Percentiles rank a stretch among this genome's conserved stretches.
These are phyloP conservation scores for Neurospora sublineolata DNA, from an alignment of 495 filamentous ascomycete species.

Conservation along the genomic window DNA sequence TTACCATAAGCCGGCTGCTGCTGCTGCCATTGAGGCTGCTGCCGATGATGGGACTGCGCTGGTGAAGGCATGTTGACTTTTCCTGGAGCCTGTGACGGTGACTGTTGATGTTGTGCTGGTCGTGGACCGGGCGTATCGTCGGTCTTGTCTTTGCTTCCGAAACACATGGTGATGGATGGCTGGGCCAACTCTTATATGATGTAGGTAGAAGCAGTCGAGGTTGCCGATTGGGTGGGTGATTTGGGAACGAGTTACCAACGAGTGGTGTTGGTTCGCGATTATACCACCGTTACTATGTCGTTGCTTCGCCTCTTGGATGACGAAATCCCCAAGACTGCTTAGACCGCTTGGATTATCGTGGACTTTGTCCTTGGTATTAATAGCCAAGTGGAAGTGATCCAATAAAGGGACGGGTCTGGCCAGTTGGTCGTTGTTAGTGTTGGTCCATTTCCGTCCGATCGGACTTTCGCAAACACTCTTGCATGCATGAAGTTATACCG, in stretches of 20 bases:
- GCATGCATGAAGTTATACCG: not conserved
- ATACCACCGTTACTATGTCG: not conserved
- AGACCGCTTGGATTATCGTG: not conserved
- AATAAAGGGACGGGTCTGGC: not conserved
- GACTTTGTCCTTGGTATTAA: not conserved
- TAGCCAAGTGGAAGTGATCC: not conserved
- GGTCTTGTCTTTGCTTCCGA: conserved; percentile 28
- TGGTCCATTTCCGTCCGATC: not conserved
- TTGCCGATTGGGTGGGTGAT: not conserved
- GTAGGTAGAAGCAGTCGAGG: not conserved
- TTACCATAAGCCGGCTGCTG: not conserved
- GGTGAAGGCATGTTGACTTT: conserved; percentile 8
- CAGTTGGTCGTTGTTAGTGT: not conserved
- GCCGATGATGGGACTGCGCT: not conserved
- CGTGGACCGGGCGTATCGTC: conserved; percentile 15
- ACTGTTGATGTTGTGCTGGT: conserved; percentile 15
- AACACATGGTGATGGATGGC: conserved; percentile 26
- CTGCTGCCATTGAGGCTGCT: conserved; percentile 6
- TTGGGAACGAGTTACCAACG: not conserved
- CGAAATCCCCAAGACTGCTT: not conserved
- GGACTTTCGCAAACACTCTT: not conserved
- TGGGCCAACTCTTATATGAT: not conserved
- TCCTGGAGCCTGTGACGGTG: conserved; percentile 8
- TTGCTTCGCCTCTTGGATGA: not conserved
- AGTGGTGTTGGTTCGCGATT: not conserved